Base-by-base conservation (phyloP, 805 yeast genomes). In the Saturnispora sekii region DNA sequence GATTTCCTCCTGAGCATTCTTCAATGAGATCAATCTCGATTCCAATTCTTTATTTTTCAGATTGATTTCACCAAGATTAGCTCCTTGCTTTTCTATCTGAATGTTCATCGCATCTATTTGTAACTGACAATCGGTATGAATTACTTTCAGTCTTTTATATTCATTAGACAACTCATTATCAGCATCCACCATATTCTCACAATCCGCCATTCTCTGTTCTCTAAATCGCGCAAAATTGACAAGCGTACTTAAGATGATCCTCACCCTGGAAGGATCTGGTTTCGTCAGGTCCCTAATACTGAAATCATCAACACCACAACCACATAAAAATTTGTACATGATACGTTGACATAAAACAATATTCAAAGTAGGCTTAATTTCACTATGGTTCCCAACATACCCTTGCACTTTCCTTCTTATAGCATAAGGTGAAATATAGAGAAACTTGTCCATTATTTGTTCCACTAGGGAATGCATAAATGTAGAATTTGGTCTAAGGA, bases 201-300 rank as follows among this genome's bases (percentile, higher is more conserved):
- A 79, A 52, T 82, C 88, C 18, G 68, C 71, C 59, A 80, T 73
- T 48, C 84, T 79, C 51, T 80, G 86, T 53, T 85, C 94, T 52
- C 95, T 72, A 56, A 84, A 87, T 46, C 90, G 66, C 1, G 94
- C 94, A 68, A 77, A 88, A 59, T 88, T 88, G 17, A 87, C 83
- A 41, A 87, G 78, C 1, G 93, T 93, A 58, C 95, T 85, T 26
- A 87, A 61, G 16, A 86, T 69, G 39, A 90, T 66, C 49, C 78
- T 66, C 1, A 77, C 69, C 47, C 95, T 67, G 33, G 60, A 62
- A 0, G 84, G 67, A n/a, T 87, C 95, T 0, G 96, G 96, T 51
- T 77, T 78, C 47, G 76, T 68, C 29, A 88, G 66, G 63, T 88
- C 96, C 64, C 75, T 69, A 41, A 87, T 67, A 36, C 79, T 74